These are phyloP conservation scores for Exserohilum turcica DNA, from an alignment of 2,329 filamentous ascomycete genomes.

Conservation along the genomic window DNA sequence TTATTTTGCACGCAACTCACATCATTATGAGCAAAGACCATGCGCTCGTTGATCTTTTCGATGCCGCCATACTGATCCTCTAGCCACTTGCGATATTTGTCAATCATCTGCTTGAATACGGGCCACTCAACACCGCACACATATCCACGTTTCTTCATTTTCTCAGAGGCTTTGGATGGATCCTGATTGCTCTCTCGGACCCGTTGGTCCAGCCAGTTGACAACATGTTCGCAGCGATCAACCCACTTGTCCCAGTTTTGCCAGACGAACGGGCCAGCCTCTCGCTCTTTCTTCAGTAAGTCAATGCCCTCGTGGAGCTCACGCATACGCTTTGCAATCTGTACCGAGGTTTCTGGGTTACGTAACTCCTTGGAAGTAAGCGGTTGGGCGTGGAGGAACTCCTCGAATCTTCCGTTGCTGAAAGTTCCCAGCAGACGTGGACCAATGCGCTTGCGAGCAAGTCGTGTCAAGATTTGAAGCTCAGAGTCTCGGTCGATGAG, in stretches of 20 bases:
- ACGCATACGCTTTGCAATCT: slow-evolving; percentile 97
- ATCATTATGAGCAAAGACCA: slow-evolving; percentile 98
- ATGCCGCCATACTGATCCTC: slow-evolving; percentile 70
- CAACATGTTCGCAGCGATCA: slow-evolving; percentile 66
- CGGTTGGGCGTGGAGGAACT: slow-evolving; percentile 85
- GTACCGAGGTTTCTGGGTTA: slow-evolving; percentile 79
- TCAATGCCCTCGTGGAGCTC: slow-evolving; percentile 95
- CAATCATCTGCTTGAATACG: slow-evolving; percentile 73
- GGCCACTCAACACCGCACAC: slow-evolving; percentile 86
- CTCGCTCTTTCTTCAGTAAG: slow-evolving; percentile 75
- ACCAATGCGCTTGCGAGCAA: slow-evolving; percentile 91
- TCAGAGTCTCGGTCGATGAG: slow-evolving; percentile 93
- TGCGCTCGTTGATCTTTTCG: slow-evolving; percentile 69
- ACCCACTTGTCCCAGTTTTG: slow-evolving; percentile 96
- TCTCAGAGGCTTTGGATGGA: slow-evolving; percentile 50
- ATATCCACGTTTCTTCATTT: slow-evolving; percentile 73
- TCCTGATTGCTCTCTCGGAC: slow-evolving; percentile 51
- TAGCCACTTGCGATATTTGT: slow-evolving; percentile 79
- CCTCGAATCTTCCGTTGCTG: slow-evolving; percentile 91
- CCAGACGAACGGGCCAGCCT: slow-evolving; percentile 82
- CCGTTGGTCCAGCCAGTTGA: slow-evolving; percentile 65
- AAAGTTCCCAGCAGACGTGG: slow-evolving; percentile 91
- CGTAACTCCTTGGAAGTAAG: slow-evolving; percentile 78
- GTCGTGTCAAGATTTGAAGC: slow-evolving; percentile 79
- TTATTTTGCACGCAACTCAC: slow-evolving; percentile 57